A percentile compares a stretch with the other conserved stretches of the same genome.
These are phyloP conservation scores for Podaxis pistillaris DNA, from an alignment of 768 basidiomycete species.

Conservation along the genomic window DNA sequence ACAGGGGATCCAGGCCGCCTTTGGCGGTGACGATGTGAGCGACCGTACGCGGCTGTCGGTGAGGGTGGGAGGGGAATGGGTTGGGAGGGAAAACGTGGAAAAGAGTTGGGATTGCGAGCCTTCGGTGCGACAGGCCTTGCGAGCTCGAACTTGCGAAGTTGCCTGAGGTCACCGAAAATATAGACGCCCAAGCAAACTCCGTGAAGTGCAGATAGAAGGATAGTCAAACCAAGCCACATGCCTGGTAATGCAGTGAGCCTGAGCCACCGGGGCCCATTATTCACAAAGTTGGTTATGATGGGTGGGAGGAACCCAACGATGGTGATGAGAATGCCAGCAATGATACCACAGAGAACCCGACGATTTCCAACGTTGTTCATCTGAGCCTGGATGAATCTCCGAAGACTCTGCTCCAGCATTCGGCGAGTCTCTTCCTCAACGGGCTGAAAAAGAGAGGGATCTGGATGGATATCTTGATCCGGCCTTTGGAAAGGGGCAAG, in stretches of 20 bases:
- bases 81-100: background rate
- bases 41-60: background rate
- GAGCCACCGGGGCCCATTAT: conserved; percentile 50
- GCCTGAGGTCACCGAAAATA: conserved; percentile 75
- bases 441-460: conserved; percentile 61
- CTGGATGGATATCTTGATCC: conserved; percentile 51
- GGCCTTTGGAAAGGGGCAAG: conserved; percentile 57
- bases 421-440: conserved; percentile 55
- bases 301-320: conserved; percentile 49
- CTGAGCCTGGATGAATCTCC: conserved; percentile 66
- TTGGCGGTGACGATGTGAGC: conserved; percentile 3
- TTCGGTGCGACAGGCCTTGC: conserved; percentile 62
- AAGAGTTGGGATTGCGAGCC: conserved; percentile 24
- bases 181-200: conserved; percentile 80
- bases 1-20: background rate
- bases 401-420: conserved; percentile 63
- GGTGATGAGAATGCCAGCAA: conserved; percentile 54
- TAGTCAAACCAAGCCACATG: conserved; percentile 65
- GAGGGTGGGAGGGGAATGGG: background rate
- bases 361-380: conserved; percentile 71
- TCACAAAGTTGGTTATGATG: conserved; percentile 44
- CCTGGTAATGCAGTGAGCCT: conserved; percentile 64
- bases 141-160: conserved; percentile 79
- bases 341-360: conserved; percentile 67
- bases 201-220: conserved; percentile 61